Percentiles rank a stretch among this genome's conserved stretches.
Conservation (phyloP, 192 early-diverging fungal genomes). For the Gamsiella multidivaricata region DNA sequence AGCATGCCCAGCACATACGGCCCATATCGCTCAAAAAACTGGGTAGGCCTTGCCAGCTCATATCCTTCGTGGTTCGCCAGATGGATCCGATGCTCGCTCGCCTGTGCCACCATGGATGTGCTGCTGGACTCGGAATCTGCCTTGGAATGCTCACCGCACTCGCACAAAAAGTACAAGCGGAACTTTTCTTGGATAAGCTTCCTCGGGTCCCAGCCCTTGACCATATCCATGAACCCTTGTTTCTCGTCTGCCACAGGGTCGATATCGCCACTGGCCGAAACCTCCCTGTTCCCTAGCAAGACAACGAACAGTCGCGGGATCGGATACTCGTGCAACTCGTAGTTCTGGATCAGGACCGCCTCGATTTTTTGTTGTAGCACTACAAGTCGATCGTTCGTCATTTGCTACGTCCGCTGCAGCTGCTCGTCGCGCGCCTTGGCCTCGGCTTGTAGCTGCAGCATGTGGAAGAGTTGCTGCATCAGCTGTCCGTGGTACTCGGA, state of each 20-base stretch:
- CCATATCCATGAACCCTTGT: not conserved
- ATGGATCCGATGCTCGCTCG: constrained; percentile 9
- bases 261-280: no score
- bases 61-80: constrained; percentile 16
- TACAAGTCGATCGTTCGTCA: not conserved
- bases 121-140: not conserved
- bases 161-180: constrained; percentile 15
- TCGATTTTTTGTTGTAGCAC: constrained; percentile 3
- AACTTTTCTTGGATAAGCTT: not conserved
- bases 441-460: not conserved
- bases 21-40: constrained; percentile 23
- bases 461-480: constrained; percentile 2
- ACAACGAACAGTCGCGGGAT: constrained; percentile 15
- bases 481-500: constrained; percentile 2
- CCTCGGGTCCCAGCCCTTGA: not conserved
- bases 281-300: not conserved
- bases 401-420: constrained; percentile 10
- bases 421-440: constrained; percentile 11
- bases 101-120: not conserved
- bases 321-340: constrained; percentile 28
- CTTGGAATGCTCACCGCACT: constrained; percentile 10
- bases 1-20: constrained; percentile 14
- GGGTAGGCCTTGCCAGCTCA: not conserved
- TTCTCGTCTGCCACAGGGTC: not conserved
- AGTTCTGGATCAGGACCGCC: constrained; percentile 14